Evolutionary conservation across 2,329 filamentous ascomycete species (phyloP).

Genomic region (Cordyceps militaris): DNA sequence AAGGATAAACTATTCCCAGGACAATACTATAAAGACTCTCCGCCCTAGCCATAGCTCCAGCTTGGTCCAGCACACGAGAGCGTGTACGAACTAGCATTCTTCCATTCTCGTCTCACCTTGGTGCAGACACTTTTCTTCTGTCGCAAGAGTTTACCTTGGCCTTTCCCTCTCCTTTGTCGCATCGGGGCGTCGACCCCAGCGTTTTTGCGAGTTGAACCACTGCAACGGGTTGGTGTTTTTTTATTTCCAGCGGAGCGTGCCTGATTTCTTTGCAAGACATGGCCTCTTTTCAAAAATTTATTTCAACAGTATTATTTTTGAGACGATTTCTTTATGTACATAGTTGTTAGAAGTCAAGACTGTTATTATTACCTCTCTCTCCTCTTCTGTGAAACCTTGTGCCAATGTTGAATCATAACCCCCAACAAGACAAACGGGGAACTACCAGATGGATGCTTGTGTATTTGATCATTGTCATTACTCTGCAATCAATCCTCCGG

Average conservation of each 20-base stretch:
- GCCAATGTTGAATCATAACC: background rate
- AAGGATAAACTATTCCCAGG: background rate
- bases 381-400: background rate
- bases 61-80: background rate
- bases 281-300: background rate
- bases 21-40: background rate
- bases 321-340: background rate
- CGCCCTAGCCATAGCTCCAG: background rate
- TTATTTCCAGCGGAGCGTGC: conserved; percentile 1
- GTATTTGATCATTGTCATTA: background rate
- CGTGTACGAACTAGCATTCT: background rate
- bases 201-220: background rate
- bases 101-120: background rate
- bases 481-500: no score
- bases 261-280: background rate
- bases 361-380: background rate
- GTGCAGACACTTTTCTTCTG: background rate
- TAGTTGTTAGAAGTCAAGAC: background rate
- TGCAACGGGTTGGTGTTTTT: background rate
- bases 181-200: background rate
- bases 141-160: background rate
- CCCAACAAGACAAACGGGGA: background rate
- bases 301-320: background rate
- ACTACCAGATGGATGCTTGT: no score
- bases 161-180: background rate